phyloP scores from a whole-genome alignment of 176 grass and related monocot species.

The Rhipidocladum racemiflorum region DNA sequence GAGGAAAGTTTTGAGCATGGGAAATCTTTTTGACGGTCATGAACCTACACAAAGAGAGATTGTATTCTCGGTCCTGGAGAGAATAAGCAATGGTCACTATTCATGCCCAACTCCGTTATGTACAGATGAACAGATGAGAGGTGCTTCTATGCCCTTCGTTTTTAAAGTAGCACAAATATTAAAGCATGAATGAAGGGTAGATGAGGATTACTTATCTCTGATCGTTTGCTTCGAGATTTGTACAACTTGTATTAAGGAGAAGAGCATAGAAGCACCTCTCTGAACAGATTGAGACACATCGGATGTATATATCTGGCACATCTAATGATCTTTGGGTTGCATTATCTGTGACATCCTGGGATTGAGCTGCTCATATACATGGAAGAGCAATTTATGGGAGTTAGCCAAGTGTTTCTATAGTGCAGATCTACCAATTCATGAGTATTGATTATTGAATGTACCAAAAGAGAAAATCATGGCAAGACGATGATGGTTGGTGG shows the following conservation, averaged over 20 bases:
- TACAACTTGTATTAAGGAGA: no score
- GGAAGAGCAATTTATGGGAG: not conserved
- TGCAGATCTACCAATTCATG: not conserved
- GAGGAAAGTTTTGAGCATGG: conserved; percentile 99
- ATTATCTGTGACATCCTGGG: conserved; percentile 91
- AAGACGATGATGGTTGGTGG: not conserved
- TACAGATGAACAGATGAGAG: conserved; percentile 63
- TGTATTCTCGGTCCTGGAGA: conserved; percentile 73
- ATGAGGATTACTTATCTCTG: no score
- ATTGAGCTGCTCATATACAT: conserved; percentile 37
- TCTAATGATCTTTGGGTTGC: conserved; percentile 90
- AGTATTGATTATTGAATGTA: not conserved
- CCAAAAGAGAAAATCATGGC: not conserved
- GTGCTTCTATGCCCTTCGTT: no score
- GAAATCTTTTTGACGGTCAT: conserved; percentile 96
- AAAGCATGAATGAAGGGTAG: no score
- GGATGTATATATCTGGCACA: conserved; percentile 91
- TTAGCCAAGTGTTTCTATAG: not conserved
- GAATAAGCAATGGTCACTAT: conserved; percentile 66
- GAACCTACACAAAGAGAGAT: conserved; percentile 85
- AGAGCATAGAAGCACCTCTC: no score
- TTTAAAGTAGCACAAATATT: no score
- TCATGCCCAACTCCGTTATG: conserved; percentile 47
- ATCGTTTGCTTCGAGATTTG: no score
- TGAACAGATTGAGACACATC: conserved; percentile 79